phyloP scores from a whole-genome alignment of 1,139 yeast species.

The Pneumocystis carinii region DNA sequence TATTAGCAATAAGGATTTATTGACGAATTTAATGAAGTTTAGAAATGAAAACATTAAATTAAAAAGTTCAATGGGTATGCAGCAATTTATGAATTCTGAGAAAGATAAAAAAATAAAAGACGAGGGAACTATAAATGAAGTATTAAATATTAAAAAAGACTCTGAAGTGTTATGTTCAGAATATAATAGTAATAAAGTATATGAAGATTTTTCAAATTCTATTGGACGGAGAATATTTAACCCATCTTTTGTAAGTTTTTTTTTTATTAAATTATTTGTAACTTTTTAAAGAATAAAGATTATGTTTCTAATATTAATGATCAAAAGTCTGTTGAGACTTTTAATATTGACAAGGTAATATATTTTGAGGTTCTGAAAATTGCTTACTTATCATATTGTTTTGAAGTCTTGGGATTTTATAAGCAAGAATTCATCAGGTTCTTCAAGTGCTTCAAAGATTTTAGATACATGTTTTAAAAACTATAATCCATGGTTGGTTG shows the following conservation, averaged over 20 bases:
- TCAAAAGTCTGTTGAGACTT: background rate
- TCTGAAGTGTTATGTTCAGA: constrained; percentile 31
- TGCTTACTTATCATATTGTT: background rate
- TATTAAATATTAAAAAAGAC: constrained; percentile 29
- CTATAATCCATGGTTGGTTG: background rate
- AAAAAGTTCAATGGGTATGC: constrained; percentile 85
- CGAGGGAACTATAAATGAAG: constrained; percentile 35
- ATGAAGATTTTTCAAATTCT: constrained; percentile 7
- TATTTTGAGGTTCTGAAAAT: background rate
- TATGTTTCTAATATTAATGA: background rate
- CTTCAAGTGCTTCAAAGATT: background rate
- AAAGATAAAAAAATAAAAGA: constrained; percentile 41
- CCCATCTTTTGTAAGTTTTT: background rate
- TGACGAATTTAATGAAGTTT: constrained; percentile 26
- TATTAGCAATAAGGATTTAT: constrained; percentile 25
- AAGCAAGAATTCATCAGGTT: background rate
- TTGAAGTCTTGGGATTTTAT: background rate
- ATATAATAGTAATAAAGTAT: constrained; percentile 27
- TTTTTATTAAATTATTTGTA: background rate
- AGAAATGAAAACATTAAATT: constrained; percentile 31
- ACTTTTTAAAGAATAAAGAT: background rate
- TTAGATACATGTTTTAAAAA: background rate
- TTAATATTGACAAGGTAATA: background rate
- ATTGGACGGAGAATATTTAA: background rate
- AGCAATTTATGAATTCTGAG: constrained; percentile 82